Percentiles rank a stretch among this genome's conserved stretches.
Evolutionary conservation across 1,284 basidiomycete species (phyloP).

Genomic region (Sparassis latifolia): DNA sequence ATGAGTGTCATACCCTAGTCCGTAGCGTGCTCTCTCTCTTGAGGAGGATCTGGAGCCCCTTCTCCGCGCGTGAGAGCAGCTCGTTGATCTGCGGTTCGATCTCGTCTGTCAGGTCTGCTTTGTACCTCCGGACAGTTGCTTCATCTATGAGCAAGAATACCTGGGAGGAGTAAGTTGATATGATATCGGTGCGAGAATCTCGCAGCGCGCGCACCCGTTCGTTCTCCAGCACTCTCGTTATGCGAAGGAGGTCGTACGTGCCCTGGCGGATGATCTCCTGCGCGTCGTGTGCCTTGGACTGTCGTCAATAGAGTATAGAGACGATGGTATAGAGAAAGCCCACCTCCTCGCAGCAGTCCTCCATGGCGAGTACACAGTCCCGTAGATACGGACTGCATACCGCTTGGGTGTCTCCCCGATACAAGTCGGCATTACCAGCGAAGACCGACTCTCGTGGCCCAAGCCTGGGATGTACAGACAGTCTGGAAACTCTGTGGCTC

Average conservation of each 20-base stretch:
- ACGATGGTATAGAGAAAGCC: conserved; percentile 10
- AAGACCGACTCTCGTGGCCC: conserved; percentile 60
- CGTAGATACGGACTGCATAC: conserved; percentile 62
- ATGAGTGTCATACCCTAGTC: conserved; percentile 45
- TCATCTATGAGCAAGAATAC: conserved; percentile 69
- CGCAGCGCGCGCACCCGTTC: conserved; percentile 41
- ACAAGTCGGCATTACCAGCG: conserved; percentile 48
- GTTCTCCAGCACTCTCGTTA: conserved; percentile 56
- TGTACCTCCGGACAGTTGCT: conserved; percentile 59
- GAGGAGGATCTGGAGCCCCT: conserved; percentile 50
- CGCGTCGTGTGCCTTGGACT: conserved; percentile 51
- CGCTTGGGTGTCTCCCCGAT: conserved; percentile 52
- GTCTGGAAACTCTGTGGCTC: conserved; percentile 40
- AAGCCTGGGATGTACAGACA: conserved; percentile 50
- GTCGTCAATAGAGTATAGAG: not conserved
- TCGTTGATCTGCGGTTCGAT: conserved; percentile 74
- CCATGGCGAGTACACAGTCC: conserved; percentile 68
- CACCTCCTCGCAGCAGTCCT: conserved; percentile 69
- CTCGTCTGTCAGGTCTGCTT: conserved; percentile 65
- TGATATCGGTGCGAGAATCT: not conserved
- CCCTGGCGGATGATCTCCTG: conserved; percentile 64
- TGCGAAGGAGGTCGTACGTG: conserved; percentile 61
- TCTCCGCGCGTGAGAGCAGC: conserved; percentile 63
- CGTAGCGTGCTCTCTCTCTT: conserved; percentile 54
- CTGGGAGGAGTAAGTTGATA: conserved; percentile 27